Evolutionary conservation across 129 eudicot species (phyloP).

Genomic region (Chrysanthemum lavandulifolium): DNA sequence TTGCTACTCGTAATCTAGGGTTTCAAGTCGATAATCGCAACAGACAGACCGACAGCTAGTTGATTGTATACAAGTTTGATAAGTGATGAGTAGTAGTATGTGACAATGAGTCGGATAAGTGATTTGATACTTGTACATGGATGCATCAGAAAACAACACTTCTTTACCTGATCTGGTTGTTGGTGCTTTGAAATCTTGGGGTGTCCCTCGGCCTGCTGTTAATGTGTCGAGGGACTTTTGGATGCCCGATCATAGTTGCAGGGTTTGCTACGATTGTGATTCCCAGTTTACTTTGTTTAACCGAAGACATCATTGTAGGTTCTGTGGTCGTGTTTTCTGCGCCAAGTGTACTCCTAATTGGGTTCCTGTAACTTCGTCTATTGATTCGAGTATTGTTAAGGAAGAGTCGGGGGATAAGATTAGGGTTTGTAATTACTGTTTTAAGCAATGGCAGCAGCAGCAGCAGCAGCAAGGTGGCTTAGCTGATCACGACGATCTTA

Average conservation of each 20-base stretch:
- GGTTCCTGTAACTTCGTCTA: slow-evolving; percentile 47
- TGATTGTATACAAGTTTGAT: slow-evolving; percentile 43
- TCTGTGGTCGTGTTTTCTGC: slow-evolving; percentile 88
- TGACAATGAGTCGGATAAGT: slow-evolving; percentile 52
- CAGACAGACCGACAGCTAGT: not conserved
- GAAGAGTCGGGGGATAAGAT: slow-evolving; percentile 28
- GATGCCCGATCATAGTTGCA: slow-evolving; percentile 98
- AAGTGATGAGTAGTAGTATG: slow-evolving; percentile 27
- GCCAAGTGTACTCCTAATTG: slow-evolving; percentile 76
- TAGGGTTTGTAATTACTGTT: slow-evolving; percentile 85
- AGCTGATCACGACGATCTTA: slow-evolving; percentile 47
- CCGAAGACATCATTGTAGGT: slow-evolving; percentile 88
- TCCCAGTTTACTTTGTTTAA: slow-evolving; percentile 65
- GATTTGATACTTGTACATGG: slow-evolving; percentile 48
- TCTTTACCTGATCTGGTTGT: slow-evolving; percentile 50
- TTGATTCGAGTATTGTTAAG: slow-evolving; percentile 46
- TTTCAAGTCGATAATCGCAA: too few species aligned
- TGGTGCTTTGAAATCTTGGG: slow-evolving; percentile 52
- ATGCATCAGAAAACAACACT: slow-evolving; percentile 47
- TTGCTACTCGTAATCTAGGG: too few species aligned
- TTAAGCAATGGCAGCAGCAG: slow-evolving; percentile 86
- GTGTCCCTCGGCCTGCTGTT: slow-evolving; percentile 68
- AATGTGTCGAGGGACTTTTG: slow-evolving; percentile 95
- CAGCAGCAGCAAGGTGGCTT: slow-evolving; percentile 76
- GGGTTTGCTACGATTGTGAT: slow-evolving; percentile 98